Percentiles rank a stretch among this genome's conserved stretches.
These are phyloP conservation scores for Crithidia sp. DNA, from an alignment of 208 protist species.

Conservation along the genomic window DNA sequence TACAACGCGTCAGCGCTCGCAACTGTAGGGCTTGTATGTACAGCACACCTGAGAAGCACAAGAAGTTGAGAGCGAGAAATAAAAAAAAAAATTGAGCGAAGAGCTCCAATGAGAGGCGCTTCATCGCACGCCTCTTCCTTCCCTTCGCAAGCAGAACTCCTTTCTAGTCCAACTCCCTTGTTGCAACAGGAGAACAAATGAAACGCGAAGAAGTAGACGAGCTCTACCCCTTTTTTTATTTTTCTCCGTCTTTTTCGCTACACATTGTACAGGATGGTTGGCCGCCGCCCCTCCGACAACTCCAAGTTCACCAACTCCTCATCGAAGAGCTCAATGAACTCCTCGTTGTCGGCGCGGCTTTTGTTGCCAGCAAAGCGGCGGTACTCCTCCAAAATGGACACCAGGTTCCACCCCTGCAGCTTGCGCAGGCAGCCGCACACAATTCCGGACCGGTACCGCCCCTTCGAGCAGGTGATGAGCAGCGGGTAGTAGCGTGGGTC, in stretches of 20 bases:
- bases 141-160: too few relatives aligned
- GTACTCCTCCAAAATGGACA: slow-evolving; percentile 98
- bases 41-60: too few relatives aligned
- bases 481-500: slow-evolving; percentile 96
- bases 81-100: too few relatives aligned
- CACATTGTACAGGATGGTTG: slow-evolving; percentile 73
- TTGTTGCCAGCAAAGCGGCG: slow-evolving; percentile 94
- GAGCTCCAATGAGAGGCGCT: too few relatives aligned
- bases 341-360: slow-evolving; percentile 96
- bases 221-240: not conserved
- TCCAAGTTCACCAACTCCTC: slow-evolving; percentile 95
- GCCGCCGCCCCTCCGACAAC: slow-evolving; percentile 49
- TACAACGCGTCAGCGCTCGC: too few relatives aligned
- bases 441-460: slow-evolving; percentile 97
- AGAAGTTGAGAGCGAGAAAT: too few relatives aligned
- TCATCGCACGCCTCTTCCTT: too few relatives aligned
- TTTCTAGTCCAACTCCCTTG: too few relatives aligned
- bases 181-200: too few relatives aligned
- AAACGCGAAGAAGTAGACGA: not conserved
- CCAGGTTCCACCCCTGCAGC: slow-evolving; percentile 98
- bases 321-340: slow-evolving; percentile 99
- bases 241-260: not conserved
- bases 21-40: too few relatives aligned
- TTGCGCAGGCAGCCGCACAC: slow-evolving; percentile 98
- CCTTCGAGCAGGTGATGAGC: slow-evolving; percentile 96